phyloP scores from a whole-genome alignment of 176 grass and related monocot species.

The Eleusine coracana region DNA sequence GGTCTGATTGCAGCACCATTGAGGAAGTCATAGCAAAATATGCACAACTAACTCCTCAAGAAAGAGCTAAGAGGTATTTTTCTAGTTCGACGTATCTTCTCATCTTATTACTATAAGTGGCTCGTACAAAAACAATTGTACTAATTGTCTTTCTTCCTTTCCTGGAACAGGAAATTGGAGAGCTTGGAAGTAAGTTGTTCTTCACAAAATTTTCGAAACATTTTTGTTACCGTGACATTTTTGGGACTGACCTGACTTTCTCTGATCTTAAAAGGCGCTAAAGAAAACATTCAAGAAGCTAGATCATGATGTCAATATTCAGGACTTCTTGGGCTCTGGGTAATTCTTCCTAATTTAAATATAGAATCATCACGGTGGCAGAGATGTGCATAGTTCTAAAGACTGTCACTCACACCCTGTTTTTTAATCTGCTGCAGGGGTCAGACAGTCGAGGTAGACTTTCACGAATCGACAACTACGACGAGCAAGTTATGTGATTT shows the following conservation, averaged over 20 bases:
- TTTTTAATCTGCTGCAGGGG: constrained; percentile 55
- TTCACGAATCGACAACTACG: constrained; percentile 4
- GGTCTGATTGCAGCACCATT: constrained; percentile 48
- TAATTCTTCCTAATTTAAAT: constrained; percentile 36
- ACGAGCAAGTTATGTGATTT: constrained; percentile 12
- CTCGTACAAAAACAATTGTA: neutral
- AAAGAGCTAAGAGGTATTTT: constrained; percentile 75
- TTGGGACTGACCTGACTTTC: constrained; percentile 36
- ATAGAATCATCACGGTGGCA: neutral
- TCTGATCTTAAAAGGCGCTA: constrained; percentile 53
- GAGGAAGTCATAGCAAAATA: constrained; percentile 67
- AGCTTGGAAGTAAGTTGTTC: constrained; percentile 67
- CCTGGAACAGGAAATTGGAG: constrained; percentile 65
- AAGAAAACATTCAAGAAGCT: constrained; percentile 93
- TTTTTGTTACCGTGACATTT: neutral
- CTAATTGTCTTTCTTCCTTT: neutral
- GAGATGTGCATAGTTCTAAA: neutral
- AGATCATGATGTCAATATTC: constrained; percentile 84
- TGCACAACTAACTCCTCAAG: constrained; percentile 69
- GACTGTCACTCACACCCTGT: constrained; percentile 27
- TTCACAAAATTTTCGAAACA: neutral
- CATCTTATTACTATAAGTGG: neutral
- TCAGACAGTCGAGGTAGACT: constrained; percentile 71
- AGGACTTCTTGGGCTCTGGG: constrained; percentile 79
- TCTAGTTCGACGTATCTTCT: neutral